These are phyloP conservation scores for Sclerotinia trifoliorum DNA, from an alignment of 2,329 filamentous ascomycete species.

Conservation along the genomic window DNA sequence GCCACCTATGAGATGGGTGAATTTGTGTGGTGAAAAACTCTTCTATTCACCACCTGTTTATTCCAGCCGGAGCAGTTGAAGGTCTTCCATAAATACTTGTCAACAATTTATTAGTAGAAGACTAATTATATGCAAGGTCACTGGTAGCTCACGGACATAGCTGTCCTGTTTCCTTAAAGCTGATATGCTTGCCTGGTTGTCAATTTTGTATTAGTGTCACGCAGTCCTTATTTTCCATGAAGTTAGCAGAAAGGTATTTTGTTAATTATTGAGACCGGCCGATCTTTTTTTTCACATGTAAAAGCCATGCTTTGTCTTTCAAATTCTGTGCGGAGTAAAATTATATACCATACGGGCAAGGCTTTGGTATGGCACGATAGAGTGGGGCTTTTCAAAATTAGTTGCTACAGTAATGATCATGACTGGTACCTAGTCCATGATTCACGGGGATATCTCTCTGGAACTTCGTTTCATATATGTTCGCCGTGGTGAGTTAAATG, in stretches of 20 bases:
- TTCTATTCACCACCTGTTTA: neutral
- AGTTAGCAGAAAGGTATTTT: neutral
- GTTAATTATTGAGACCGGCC: neutral
- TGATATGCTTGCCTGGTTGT: neutral
- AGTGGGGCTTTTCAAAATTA: neutral
- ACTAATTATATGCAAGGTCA: neutral
- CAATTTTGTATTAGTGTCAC: neutral
- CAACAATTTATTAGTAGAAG: neutral
- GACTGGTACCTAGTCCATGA: neutral
- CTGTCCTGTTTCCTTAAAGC: neutral
- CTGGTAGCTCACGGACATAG: neutral
- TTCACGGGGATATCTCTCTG: neutral
- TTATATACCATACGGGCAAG: neutral
- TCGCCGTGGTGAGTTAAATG: neutral
- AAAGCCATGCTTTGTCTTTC: neutral
- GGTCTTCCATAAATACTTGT: neutral
- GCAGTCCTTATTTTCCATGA: neutral
- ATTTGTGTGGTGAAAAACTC: neutral
- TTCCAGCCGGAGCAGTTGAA: neutral
- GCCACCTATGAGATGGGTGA: neutral
- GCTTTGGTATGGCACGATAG: neutral
- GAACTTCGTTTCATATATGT: neutral
- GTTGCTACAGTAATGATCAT: neutral
- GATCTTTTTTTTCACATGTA: neutral
- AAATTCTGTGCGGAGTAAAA: neutral